phyloP scores from a whole-genome alignment of 2,329 filamentous ascomycete genomes.

The Hysterium pulicare region DNA sequence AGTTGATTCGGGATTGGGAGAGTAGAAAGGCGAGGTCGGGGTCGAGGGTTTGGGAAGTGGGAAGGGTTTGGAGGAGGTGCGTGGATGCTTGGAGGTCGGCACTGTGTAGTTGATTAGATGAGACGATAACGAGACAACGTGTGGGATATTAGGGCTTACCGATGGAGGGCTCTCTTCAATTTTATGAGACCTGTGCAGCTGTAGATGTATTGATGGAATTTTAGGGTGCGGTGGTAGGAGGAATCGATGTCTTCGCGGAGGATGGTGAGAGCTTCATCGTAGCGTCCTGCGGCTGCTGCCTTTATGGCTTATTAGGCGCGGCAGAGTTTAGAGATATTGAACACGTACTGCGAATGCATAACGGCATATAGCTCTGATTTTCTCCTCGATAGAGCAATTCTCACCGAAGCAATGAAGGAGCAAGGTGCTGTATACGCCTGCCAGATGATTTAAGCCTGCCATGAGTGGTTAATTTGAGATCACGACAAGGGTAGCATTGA shows the following conservation, averaged over 20 bases:
- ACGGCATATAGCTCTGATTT: constrained; percentile 69
- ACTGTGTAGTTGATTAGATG: constrained; percentile 29
- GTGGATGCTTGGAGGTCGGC: constrained; percentile 57
- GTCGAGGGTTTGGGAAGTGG: constrained; percentile 51
- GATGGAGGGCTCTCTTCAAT: constrained; percentile 59
- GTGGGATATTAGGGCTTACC: constrained; percentile 26
- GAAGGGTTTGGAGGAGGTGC: constrained; percentile 56
- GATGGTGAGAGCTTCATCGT: constrained; percentile 62
- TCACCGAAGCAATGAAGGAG: constrained; percentile 70
- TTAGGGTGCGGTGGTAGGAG: constrained; percentile 67
- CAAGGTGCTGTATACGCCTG: constrained; percentile 64
- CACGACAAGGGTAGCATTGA: not conserved
- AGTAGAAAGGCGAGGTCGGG: constrained; percentile 59
- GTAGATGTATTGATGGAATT: constrained; percentile 70
- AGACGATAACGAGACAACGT: constrained; percentile 11
- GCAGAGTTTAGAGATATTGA: constrained; percentile 1
- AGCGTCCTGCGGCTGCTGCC: constrained; percentile 64
- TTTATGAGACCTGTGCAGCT: constrained; percentile 66
- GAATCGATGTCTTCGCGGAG: constrained; percentile 51
- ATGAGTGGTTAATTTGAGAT: constrained; percentile 11
- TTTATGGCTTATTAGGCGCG: constrained; percentile 16
- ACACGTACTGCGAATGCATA: constrained; percentile 58
- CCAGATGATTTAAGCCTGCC: constrained; percentile 53
- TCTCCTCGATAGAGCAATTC: constrained; percentile 70
- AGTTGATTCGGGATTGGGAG: constrained; percentile 58